Conservation (phyloP, 2,329 filamentous ascomycete species). For the Colletotrichum spinosum region DNA sequence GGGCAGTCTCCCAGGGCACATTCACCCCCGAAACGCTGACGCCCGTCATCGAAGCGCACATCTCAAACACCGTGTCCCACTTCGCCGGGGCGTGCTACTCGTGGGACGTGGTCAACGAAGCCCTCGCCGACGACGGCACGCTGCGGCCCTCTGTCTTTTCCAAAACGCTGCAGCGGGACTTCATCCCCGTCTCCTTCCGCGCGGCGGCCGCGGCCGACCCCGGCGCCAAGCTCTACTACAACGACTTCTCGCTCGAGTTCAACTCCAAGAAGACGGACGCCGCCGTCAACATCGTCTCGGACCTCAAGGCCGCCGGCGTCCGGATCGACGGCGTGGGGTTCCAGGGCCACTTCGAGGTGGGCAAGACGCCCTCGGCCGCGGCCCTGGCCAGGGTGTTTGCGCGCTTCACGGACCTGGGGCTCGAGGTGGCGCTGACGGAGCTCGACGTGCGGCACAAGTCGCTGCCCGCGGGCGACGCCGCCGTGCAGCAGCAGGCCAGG, state of each 20-base stretch:
- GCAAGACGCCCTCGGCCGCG: slow-evolving; percentile 55
- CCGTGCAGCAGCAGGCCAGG: slow-evolving; percentile 60
- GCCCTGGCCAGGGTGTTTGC: slow-evolving; percentile 61
- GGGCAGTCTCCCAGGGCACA: slow-evolving; percentile 65
- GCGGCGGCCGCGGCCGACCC: slow-evolving; percentile 61
- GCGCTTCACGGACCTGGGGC: slow-evolving; percentile 61
- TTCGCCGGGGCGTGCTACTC: slow-evolving; percentile 59
- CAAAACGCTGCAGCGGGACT: slow-evolving; percentile 61
- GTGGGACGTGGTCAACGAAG: slow-evolving; percentile 67
- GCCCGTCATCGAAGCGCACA: slow-evolving; percentile 61
- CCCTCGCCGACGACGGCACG: slow-evolving; percentile 65
- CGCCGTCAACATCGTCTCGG: slow-evolving; percentile 69
- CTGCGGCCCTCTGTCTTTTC: slow-evolving; percentile 62
- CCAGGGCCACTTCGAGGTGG: slow-evolving; percentile 65
- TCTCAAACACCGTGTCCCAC: slow-evolving; percentile 57
- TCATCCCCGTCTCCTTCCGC: slow-evolving; percentile 64
- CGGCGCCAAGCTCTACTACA: slow-evolving; percentile 67
- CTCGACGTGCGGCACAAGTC: slow-evolving; percentile 73
- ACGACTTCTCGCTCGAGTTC: slow-evolving; percentile 62
- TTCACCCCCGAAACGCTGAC: slow-evolving; percentile 61
- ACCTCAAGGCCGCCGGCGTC: slow-evolving; percentile 70
- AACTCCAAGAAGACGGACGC: slow-evolving; percentile 45
- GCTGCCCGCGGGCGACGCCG: slow-evolving; percentile 66
- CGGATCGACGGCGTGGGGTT: slow-evolving; percentile 73
- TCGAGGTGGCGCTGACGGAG: slow-evolving; percentile 74